Conservation (phyloP, 2,329 filamentous ascomycete genomes). For the Aspergillus pseudoviridinutans region DNA sequence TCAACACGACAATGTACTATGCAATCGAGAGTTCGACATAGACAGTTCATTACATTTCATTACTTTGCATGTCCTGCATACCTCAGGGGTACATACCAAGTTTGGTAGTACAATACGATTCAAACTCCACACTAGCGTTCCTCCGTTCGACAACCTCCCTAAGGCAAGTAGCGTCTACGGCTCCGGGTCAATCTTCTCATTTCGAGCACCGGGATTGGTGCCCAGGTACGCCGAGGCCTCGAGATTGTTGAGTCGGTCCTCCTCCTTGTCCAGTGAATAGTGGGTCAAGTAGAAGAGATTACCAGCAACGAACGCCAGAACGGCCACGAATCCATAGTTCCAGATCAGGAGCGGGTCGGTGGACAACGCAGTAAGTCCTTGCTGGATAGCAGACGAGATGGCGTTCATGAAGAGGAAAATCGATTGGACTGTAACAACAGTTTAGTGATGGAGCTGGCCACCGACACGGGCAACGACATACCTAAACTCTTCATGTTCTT, state of each 20-base stretch:
- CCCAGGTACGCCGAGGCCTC: conserved; percentile 20
- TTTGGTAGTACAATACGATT: neutral
- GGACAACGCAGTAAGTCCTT: conserved; percentile 61
- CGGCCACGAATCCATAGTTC: conserved; percentile 66
- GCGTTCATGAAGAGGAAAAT: conserved; percentile 68
- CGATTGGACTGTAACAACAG: conserved; percentile 47
- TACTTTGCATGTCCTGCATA: neutral
- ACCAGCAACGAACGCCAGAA: conserved; percentile 61
- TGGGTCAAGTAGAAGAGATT: conserved; percentile 65
- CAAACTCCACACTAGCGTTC: neutral
- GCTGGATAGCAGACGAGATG: conserved; percentile 63
- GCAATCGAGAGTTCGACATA: neutral
- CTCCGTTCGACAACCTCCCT: neutral
- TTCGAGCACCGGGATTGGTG: neutral
- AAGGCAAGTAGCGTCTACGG: neutral
- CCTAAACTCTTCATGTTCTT: conserved; percentile 72
- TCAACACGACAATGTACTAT: neutral
- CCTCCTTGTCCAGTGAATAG: conserved; percentile 58
- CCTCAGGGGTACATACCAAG: neutral
- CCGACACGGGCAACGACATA: conserved; percentile 62
- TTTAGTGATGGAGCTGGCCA: conserved; percentile 50
- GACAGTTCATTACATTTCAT: neutral
- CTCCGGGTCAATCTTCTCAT: conserved; percentile 5
- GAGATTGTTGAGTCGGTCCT: conserved; percentile 61
- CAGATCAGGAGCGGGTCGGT: conserved; percentile 65